Base-by-base conservation (phyloP, 176 grass and related monocot species). In the Oryza nivara region DNA sequence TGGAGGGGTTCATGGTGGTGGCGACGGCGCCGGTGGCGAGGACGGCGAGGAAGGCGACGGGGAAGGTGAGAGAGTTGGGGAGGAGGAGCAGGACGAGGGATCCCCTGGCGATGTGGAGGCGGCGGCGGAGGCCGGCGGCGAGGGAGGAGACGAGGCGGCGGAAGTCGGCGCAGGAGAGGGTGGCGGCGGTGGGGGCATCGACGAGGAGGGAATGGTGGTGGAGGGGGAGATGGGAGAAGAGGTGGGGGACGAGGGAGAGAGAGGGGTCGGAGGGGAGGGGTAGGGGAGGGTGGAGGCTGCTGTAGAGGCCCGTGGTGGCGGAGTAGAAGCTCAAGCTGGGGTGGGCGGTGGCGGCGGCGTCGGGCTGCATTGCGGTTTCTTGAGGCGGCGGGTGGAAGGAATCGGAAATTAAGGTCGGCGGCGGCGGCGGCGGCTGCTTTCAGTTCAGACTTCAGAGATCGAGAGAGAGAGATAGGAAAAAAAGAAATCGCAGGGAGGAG, bases 221-320 rank as follows among this genome's bases (percentile, higher is more conserved):
- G 4, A 30, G 22, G 15, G 94, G 95, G 3, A 81, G 7, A 72
- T 45, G 85, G 70, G 92, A 81, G 89, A 95, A 87, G 73, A 98
- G 70, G 82, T 90, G 92, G 30, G 89, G 90, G 15, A 93, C 91
- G 79, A 95, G 75, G 81, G 92, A 92, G 72, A 86, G 83, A 48
- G n/a, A 41, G 12, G 87, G 88, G 41, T 95, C 85, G 22, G 80
- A 40, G 2, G 95, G 91, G 30, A 98, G 88, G 2, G 65, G 36
- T 19, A 82, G 63, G 60, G 86, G 36, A 1, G 85, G 11, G 83
- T 92, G 80, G 35, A 76, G 89, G 83, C 90, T 97, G 16, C 38
- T 48, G 86, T 94, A 94, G 63, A 92, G 69, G 65, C 94, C 94
- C 25, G 86, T 48, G 79, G 66, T 82, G 74, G 85, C 85, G 77